Conservation (phyloP, 345 rosid species). For the Rubroshorea leprosula region DNA sequence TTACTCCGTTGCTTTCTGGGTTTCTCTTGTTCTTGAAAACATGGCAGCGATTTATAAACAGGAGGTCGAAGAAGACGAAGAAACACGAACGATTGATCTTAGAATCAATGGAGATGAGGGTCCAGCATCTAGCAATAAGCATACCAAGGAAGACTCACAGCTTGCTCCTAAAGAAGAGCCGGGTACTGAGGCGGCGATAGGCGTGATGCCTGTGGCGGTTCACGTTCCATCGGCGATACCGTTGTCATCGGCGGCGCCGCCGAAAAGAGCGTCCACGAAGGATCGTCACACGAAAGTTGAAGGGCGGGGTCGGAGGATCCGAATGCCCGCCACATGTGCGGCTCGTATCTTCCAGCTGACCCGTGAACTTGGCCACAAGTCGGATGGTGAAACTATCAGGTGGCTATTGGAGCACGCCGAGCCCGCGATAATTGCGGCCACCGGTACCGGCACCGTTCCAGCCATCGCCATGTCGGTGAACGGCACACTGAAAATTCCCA, state of each 20-base stretch:
- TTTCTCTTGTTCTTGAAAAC: neutral
- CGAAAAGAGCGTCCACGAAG: constrained; percentile 63
- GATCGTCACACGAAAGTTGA: constrained; percentile 94
- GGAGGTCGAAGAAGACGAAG: constrained; percentile 25
- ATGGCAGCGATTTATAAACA: constrained; percentile 34
- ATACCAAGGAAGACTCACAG: constrained; percentile 3
- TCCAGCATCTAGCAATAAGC: neutral
- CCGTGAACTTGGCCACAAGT: constrained; percentile 80
- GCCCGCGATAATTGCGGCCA: constrained; percentile 79
- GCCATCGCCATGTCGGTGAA: constrained; percentile 91
- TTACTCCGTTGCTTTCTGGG: neutral
- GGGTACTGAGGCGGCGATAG: constrained; percentile 14
- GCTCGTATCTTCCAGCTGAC: constrained; percentile 88
- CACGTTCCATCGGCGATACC: constrained; percentile 31
- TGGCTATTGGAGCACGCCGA: constrained; percentile 89
- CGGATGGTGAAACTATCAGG: constrained; percentile 86
- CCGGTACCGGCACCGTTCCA: constrained; percentile 90
- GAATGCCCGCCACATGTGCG: constrained; percentile 94
- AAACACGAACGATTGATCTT: constrained; percentile 25
- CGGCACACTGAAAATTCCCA: constrained; percentile 80
- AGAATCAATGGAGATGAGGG: constrained; percentile 25
- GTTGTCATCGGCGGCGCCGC: constrained; percentile 31
- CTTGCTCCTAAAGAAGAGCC: constrained; percentile 41
- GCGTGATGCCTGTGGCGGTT: constrained; percentile 23
- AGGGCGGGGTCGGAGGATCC: constrained; percentile 89